These are phyloP conservation scores for Naganishia randhawae DNA, from an alignment of 768 basidiomycete genomes.

Conservation along the genomic window DNA sequence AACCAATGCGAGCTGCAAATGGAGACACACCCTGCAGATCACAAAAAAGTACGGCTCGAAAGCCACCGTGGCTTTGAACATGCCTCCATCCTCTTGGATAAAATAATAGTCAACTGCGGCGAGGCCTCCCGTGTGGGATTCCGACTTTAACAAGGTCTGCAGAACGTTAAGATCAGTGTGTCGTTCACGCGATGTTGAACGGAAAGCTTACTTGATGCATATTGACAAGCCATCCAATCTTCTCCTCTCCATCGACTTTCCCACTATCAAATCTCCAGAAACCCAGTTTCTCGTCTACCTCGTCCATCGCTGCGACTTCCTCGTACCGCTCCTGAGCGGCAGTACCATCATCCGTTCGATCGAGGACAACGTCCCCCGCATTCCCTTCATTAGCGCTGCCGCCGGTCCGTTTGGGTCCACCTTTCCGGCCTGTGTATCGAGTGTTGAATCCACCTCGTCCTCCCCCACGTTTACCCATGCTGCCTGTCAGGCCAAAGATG, in stretches of 20 bases:
- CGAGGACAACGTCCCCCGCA: constrained; percentile 41
- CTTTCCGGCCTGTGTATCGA: constrained; percentile 40
- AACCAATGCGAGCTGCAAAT: neutral
- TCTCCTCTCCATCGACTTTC: constrained; percentile 57
- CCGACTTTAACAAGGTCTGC: constrained; percentile 80
- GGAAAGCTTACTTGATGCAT: constrained; percentile 82
- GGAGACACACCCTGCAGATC: constrained; percentile 75
- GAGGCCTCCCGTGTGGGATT: constrained; percentile 75
- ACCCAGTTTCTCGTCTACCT: constrained; percentile 89
- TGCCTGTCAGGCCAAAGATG: constrained; percentile 36
- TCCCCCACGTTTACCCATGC: constrained; percentile 34
- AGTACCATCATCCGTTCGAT: constrained; percentile 70
- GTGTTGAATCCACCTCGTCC: constrained; percentile 47
- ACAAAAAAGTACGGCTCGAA: constrained; percentile 96
- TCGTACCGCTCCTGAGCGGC: constrained; percentile 83
- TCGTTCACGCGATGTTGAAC: neutral
- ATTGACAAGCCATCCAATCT: constrained; percentile 92
- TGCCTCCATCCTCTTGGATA: constrained; percentile 90
- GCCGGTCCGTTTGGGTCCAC: constrained; percentile 53
- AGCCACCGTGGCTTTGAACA: constrained; percentile 88
- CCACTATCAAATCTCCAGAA: constrained; percentile 72
- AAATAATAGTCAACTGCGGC: constrained; percentile 96
- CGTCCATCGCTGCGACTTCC: constrained; percentile 67
- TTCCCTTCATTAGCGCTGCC: constrained; percentile 52
- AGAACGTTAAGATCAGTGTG: neutral